Conservation (phyloP, 345 rosid genomes). For the Xanthoceras sorbifolium region DNA sequence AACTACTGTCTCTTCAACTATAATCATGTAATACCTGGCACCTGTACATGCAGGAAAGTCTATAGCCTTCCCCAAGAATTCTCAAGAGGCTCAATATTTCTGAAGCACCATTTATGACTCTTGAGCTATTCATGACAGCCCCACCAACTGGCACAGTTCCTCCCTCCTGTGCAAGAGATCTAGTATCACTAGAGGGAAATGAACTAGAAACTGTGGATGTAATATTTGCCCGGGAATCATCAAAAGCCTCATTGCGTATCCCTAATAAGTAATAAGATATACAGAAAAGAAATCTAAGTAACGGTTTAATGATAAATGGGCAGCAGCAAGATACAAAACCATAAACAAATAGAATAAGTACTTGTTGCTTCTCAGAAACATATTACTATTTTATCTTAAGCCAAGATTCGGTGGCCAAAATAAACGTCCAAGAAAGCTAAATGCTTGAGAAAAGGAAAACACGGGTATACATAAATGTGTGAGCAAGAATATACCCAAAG, state of each 20-base stretch:
- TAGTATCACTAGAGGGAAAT: conserved; percentile 48
- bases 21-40: conserved; percentile 62
- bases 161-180: conserved; percentile 66
- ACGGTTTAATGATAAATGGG: conserved; percentile 11
- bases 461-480: not conserved
- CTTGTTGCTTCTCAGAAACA: conserved; percentile 5
- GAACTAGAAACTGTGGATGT: conserved; percentile 53
- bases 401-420: conserved; percentile 8
- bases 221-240: conserved; percentile 69
- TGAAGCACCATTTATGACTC: conserved; percentile 58
- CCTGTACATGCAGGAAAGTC: conserved; percentile 80
- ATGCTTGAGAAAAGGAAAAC: not conserved
- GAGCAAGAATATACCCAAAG: not conserved
- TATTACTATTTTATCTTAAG: not conserved
- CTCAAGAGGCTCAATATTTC: conserved; percentile 81
- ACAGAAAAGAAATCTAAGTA: conserved; percentile 22
- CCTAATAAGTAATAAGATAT: conserved; percentile 56
- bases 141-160: conserved; percentile 51
- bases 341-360: not conserved
- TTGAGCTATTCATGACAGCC: conserved; percentile 45
- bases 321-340: conserved; percentile 11
- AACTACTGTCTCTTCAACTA: conserved; percentile 14
- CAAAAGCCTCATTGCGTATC: conserved; percentile 63
- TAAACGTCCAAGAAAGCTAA: not conserved
- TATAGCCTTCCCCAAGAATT: conserved; percentile 88